Evolutionary conservation across 306 rosid species (phyloP).

Genomic region (Sindora glabra): DNA sequence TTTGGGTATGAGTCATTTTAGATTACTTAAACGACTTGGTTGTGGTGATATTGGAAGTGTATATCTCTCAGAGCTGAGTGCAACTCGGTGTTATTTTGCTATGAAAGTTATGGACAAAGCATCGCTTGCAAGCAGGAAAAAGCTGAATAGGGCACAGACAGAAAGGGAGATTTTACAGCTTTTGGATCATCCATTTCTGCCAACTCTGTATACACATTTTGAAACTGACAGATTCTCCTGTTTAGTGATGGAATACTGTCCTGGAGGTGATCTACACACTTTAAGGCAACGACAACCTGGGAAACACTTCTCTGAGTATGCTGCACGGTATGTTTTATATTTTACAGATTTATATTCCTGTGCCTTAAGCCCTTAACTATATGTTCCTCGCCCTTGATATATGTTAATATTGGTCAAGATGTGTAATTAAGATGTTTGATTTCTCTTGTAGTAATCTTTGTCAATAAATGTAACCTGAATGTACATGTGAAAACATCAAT

Average conservation of each 20-base stretch:
- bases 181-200: conserved; percentile 98
- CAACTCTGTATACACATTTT: conserved; percentile 92
- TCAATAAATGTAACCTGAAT: not conserved
- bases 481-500: not conserved
- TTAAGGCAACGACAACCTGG: conserved; percentile 98
- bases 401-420: too few relatives aligned
- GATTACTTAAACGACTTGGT: conserved; percentile 86
- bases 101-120: conserved; percentile 99
- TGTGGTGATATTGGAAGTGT: conserved; percentile 99
- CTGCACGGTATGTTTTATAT: conserved; percentile 71
- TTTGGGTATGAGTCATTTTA: conserved; percentile 97
- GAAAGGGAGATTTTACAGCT: conserved; percentile 94
- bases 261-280: conserved; percentile 97
- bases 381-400: not conserved
- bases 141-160: conserved; percentile 92
- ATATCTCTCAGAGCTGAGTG: conserved; percentile 95
- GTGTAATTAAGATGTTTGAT: not conserved
- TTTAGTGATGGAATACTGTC: conserved; percentile 98
- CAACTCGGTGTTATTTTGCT: conserved; percentile 87
- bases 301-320: conserved; percentile 96
- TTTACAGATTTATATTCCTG: conserved; percentile 7
- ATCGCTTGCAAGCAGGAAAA: conserved; percentile 91
- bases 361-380: not conserved
- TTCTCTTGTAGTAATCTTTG: not conserved
- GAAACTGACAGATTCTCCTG: conserved; percentile 95